Evolutionary conservation across 2,329 filamentous ascomycete species (phyloP), one percentile per base, ranked within the genome.

Genomic region (Elsinoe australis): DNA sequence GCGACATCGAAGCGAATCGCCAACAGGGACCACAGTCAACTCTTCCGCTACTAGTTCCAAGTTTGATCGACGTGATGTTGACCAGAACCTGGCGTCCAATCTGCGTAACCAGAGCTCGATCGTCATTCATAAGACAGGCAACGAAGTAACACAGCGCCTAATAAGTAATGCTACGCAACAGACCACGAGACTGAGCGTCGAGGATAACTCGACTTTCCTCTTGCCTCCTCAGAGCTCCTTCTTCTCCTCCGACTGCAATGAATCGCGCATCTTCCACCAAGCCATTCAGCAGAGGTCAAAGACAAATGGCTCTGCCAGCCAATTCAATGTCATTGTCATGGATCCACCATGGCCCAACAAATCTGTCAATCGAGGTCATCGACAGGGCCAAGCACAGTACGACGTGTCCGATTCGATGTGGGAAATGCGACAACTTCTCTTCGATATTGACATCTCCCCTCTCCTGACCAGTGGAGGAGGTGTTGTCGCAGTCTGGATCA

Each of bases 321-420:
- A 61, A 5, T 88, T 90, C 62, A 70, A 85, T 54, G 68, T 89
- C 35, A 70, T 89, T 29, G 62, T 88, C 5, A 67, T 89, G 15
- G 85, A 90, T 59, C 86, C 86, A 2, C 85, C 86, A 1, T 90
- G 86, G 85, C 84, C 85, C 0, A 90, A 87, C 59, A 76, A 80
- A 36, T 89, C 85, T 4, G 85, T 79, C 10, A 75, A 75, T 55
- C 72, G 83, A 31, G 46, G 31, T 14, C 50, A 48, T 4, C 36
- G 19, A 15, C 26, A 18, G 2, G 52, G 50, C 10, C 29, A 41
- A 32, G 28, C 49, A 5, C 39, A 47, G 12, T 54, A 54, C 19
- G 31, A 52, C 17, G 50, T 52, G 4, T 18, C 34, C 8, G 36
- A 49, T 6, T 50, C 50, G 8, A 34, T 54, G 9, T 50, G 66